phyloP scores from a whole-genome alignment of 192 early-diverging fungal species.

The Coemansia sp. region DNA sequence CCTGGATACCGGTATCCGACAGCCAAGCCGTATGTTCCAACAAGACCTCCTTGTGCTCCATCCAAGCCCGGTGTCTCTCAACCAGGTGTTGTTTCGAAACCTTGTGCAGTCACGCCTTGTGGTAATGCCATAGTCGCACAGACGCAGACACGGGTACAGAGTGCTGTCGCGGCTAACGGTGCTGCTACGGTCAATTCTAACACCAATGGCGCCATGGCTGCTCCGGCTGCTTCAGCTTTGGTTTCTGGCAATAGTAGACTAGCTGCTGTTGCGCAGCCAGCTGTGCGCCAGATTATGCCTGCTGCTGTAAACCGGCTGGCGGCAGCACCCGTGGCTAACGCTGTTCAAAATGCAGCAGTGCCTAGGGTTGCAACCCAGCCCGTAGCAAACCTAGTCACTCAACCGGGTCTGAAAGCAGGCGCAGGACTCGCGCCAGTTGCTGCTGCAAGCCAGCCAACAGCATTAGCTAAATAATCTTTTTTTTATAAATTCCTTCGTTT shows the following conservation, averaged over 20 bases:
- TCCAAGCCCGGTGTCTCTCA: not conserved
- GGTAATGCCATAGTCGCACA: not conserved
- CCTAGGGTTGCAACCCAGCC: not conserved
- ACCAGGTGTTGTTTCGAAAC: not conserved
- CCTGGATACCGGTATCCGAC: constrained; percentile 5
- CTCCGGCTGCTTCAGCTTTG: not conserved
- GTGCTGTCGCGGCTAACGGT: not conserved
- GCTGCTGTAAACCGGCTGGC: not conserved
- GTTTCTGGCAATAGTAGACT: not conserved
- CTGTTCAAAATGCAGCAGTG: not conserved
- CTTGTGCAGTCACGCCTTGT: not conserved
- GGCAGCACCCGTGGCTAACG: not conserved
- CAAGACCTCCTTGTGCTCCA: not conserved
- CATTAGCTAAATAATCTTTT: not conserved
- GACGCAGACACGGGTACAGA: not conserved
- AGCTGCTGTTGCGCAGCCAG: constrained; percentile 3
- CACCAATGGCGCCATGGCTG: not conserved
- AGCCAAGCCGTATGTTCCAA: not conserved
- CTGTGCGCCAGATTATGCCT: not conserved
- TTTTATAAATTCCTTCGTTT: not conserved
- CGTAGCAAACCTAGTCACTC: not conserved
- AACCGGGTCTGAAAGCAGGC: not conserved
- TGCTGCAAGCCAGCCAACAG: not conserved
- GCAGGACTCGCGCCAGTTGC: not conserved
- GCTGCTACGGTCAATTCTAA: not conserved